Conservation (phyloP, 1,139 yeast genomes). For the Candida dubliniensis region DNA sequence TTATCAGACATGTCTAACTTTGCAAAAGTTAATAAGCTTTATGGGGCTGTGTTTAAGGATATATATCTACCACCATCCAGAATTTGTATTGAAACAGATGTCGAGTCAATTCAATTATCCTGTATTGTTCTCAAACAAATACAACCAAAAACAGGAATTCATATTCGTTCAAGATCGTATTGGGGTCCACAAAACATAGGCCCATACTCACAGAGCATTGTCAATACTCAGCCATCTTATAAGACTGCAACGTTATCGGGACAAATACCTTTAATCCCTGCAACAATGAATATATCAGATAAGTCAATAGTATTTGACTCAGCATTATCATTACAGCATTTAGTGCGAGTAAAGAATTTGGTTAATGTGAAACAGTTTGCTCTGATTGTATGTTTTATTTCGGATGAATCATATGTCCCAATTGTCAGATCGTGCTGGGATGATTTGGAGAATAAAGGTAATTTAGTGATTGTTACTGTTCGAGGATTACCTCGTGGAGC, state of each 20-base stretch:
- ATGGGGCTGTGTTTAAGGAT: constrained; percentile 52
- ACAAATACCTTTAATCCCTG: constrained; percentile 83
- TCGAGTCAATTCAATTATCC: constrained; percentile 56
- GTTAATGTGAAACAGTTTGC: constrained; percentile 47
- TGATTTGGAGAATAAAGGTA: constrained; percentile 23
- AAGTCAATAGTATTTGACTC: constrained; percentile 29
- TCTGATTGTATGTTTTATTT: constrained; percentile 56
- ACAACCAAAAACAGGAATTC: constrained; percentile 61
- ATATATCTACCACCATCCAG: constrained; percentile 82
- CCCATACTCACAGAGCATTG: constrained; percentile 87
- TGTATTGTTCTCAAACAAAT: constrained; percentile 43
- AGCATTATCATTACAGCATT: constrained; percentile 70
- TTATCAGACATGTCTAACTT: constrained; percentile 67
- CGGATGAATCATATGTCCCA: constrained; percentile 27
- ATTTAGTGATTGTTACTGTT: constrained; percentile 58
- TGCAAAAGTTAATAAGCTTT: constrained; percentile 56
- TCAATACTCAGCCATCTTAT: constrained; percentile 38
- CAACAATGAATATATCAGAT: constrained; percentile 52
- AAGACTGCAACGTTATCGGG: constrained; percentile 74
- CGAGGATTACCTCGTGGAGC: constrained; percentile 69
- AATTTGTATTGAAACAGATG: constrained; percentile 68
- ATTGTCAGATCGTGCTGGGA: constrained; percentile 21
- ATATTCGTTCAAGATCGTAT: constrained; percentile 86
- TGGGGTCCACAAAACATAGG: constrained; percentile 99
- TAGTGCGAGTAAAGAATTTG: constrained; percentile 61